Percentiles rank a stretch among this genome's conserved stretches.
Conservation (phyloP, 164 flowering plant species). For the Magnolia changhungtana region DNA sequence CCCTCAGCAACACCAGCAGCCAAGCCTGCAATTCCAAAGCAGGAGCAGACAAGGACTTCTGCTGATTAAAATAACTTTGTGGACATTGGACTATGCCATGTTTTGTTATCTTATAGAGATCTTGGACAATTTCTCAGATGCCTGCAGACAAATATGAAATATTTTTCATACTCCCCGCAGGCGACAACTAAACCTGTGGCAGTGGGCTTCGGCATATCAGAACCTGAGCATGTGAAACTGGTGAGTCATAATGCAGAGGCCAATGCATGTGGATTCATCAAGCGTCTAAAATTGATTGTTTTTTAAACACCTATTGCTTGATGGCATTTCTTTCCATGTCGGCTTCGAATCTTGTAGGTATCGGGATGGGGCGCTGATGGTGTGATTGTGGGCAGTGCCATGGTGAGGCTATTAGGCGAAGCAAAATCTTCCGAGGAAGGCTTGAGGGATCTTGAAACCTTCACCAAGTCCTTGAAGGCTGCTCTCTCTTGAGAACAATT, state of each 20-base stretch:
- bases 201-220: constrained; percentile 94
- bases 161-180: constrained; percentile 27
- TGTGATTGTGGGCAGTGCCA: constrained; percentile 93
- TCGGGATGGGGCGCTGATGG: constrained; percentile 97
- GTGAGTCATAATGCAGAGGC: constrained; percentile 28
- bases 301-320: neutral
- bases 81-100: no score
- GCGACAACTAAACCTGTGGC: constrained; percentile 83
- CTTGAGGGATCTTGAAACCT: constrained; percentile 61
- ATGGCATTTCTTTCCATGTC: neutral
- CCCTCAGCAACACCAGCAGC: no score
- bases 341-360: constrained; percentile 38
- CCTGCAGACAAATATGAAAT: no score
- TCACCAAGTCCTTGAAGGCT: constrained; percentile 63
- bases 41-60: no score
- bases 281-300: neutral
- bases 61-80: no score
- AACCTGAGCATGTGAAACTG: constrained; percentile 89
- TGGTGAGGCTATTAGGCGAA: constrained; percentile 70
- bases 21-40: no score
- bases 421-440: constrained; percentile 83
- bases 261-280: neutral
- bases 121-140: no score
- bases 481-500: constrained; percentile 47
- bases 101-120: no score